Base-by-base conservation (phyloP, 2,329 filamentous ascomycete genomes). In the Aspergillus oerlinghausenensis region DNA sequence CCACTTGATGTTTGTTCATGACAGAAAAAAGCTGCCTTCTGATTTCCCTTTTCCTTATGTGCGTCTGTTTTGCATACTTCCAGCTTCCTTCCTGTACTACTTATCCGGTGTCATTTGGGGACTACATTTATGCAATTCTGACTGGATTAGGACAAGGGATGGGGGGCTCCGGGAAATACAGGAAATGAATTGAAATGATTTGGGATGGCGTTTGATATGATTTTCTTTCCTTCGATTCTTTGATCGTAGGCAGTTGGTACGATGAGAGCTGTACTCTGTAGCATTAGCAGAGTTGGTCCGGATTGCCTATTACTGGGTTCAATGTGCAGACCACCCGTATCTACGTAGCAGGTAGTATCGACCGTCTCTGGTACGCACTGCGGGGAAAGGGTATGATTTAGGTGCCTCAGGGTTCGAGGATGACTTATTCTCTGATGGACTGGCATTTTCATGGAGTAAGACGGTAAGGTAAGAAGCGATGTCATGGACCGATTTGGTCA, bases 11-110 rank as follows among this genome's bases (percentile, higher is more conserved):
- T 63, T 45, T 55, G 42, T 49, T 49, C 52, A 17, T 38, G 21
- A 23, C 29, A 59, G 25, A 62, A 61, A 62, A 61, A 21, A 23
- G 42, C 42, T 10, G 42, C n/a, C n/a, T 14, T 45, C 42, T 45
- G 42, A 57, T 51, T 60, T 57, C 56, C 56, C 56, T 58, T 40
- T 51, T 43, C 53, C 55, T 58, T 62, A 52, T 61, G 60, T 55
- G 62, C 55, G 61, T 64, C 61, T 64, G 58, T 60, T 55, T 61
- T 58, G 60, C 59, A 62, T 62, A 60, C 53, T 63, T 56, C 55
- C 51, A 58, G 55, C 60, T 61, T 62, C 61, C 61, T 63, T 63
- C 60, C 63, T 64, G 62, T 63, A 64, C 61, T 64, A 64, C 59
- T 62, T 60, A 60, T 64, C 63, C 52, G 61, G 62, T 61, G 60